These are phyloP conservation scores for Neurospora pannonica DNA, from an alignment of 495 filamentous ascomycete genomes.

Conservation along the genomic window DNA sequence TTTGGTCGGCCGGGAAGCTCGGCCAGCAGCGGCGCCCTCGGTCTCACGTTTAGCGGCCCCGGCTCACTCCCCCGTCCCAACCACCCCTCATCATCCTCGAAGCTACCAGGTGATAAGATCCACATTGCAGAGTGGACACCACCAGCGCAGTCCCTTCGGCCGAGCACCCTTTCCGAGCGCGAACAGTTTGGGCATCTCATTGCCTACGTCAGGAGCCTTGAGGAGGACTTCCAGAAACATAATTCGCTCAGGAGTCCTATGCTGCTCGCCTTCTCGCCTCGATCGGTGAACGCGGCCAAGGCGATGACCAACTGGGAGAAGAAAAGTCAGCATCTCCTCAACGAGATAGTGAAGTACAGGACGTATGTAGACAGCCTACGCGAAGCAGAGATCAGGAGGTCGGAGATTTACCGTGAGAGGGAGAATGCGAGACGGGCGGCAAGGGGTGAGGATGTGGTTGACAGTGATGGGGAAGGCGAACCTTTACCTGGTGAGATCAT, in stretches of 20 bases:
- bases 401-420: conserved; percentile 41
- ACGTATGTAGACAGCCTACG: conserved; percentile 83
- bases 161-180: conserved; percentile 62
- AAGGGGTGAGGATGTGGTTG: conserved; percentile 23
- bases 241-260: conserved; percentile 79
- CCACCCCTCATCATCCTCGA: conserved; percentile 11
- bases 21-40: conserved; percentile 60
- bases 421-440: conserved; percentile 29
- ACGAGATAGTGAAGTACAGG: conserved; percentile 93
- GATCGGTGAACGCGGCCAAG: conserved; percentile 69
- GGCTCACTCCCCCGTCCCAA: conserved; percentile 1
- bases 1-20: conserved; percentile 30
- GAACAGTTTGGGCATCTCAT: conserved; percentile 71
- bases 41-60: conserved; percentile 34
- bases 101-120: conserved; percentile 77
- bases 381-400: conserved; percentile 30
- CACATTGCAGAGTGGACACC: conserved; percentile 88
- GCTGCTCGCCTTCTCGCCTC: conserved; percentile 80
- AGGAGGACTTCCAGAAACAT: conserved; percentile 75
- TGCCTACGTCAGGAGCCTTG: conserved; percentile 74
- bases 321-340: conserved; percentile 80
- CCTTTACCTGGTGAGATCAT: background rate
- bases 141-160: conserved; percentile 81
- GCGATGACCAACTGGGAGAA: conserved; percentile 94
- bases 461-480: background rate